phyloP scores from a whole-genome alignment of 345 rosid genomes.

The Syzygium aromaticum region DNA sequence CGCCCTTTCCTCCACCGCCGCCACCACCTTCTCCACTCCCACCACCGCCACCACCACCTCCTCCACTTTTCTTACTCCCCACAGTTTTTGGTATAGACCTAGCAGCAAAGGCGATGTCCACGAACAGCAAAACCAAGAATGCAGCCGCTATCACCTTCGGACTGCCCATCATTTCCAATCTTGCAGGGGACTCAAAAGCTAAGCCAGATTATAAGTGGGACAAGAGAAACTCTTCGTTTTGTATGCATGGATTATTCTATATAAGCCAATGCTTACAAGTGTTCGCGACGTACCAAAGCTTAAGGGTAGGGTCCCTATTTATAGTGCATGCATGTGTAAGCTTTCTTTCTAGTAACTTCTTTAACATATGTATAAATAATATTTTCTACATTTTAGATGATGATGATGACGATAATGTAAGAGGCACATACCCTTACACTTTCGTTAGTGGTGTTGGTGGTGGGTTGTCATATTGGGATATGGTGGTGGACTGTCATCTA shows the following conservation, averaged over 20 bases:
- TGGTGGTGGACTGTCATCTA: background rate
- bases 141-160: constrained; percentile 2
- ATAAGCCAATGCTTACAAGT: background rate
- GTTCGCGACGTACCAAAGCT: background rate
- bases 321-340: background rate
- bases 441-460: background rate
- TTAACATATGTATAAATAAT: background rate
- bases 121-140: constrained; percentile 4
- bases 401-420: background rate
- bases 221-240: background rate
- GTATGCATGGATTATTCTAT: background rate
- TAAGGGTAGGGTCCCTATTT: background rate
- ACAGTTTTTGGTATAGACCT: background rate
- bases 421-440: background rate
- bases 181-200: background rate
- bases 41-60: constrained; percentile 25
- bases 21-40: constrained; percentile 12
- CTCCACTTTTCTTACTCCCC: constrained; percentile 21
- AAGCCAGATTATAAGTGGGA: background rate
- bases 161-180: background rate
- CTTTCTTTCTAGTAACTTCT: background rate
- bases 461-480: background rate
- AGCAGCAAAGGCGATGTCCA: constrained; percentile 11
- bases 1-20: constrained; percentile 19
- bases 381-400: background rate